Percentiles rank a stretch among this genome's conserved stretches.
phyloP scores from a whole-genome alignment of 2,329 filamentous ascomycete species.

The Cercospora zeina region DNA sequence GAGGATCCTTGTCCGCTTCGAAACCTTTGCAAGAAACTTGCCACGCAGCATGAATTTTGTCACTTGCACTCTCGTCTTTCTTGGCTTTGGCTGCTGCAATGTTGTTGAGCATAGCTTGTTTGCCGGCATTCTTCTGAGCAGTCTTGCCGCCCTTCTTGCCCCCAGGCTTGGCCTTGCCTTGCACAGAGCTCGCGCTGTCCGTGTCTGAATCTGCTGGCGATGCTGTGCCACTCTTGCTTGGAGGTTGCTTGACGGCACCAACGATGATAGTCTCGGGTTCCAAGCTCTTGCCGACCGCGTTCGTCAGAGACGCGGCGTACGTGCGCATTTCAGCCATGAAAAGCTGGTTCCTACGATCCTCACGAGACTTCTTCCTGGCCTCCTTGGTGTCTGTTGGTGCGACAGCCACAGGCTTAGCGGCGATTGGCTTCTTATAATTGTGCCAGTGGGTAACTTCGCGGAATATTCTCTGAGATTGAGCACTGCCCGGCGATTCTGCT shows the following conservation, averaged over 20 bases:
- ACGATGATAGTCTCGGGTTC: constrained; percentile 65
- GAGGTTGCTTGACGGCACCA: constrained; percentile 28
- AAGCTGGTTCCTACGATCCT: constrained; percentile 58
- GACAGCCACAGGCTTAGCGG: constrained; percentile 39
- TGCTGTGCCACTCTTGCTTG: constrained; percentile 25
- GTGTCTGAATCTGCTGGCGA: constrained; percentile 38
- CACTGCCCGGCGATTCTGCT: constrained; percentile 37
- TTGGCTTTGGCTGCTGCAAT: constrained; percentile 46
- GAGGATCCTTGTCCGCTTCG: constrained; percentile 48
- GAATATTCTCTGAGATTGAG: constrained; percentile 47
- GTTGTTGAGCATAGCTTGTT: constrained; percentile 49
- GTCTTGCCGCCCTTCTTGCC: constrained; percentile 40
- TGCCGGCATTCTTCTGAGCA: constrained; percentile 41
- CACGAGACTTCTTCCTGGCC: constrained; percentile 43
- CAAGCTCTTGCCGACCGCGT: constrained; percentile 61
- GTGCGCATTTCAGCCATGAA: constrained; percentile 67
- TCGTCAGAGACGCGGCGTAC: constrained; percentile 71
- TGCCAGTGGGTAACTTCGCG: constrained; percentile 62
- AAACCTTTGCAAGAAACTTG: constrained; percentile 49
- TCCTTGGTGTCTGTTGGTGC: constrained; percentile 31
- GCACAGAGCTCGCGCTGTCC: constrained; percentile 31
- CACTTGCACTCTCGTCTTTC: constrained; percentile 45
- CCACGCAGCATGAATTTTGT: constrained; percentile 51
- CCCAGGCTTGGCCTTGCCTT: constrained; percentile 34
- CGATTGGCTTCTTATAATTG: constrained; percentile 56